Base-by-base conservation (phyloP, 805 yeast species). In the Yarrowia keelungensis region DNA sequence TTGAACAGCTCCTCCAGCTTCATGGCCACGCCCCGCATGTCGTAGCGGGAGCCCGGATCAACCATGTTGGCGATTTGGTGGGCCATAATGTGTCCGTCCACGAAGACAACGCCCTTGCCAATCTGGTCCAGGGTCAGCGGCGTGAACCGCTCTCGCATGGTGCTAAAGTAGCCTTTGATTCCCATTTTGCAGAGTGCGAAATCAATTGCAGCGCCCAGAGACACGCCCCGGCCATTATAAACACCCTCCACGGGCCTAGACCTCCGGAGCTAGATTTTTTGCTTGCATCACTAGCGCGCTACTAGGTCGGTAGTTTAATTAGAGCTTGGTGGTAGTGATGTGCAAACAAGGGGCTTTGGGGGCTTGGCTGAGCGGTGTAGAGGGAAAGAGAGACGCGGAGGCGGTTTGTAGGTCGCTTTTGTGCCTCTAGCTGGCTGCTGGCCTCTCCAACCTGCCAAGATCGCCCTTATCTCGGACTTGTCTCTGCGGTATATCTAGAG, bases 11-110 rank as follows among this genome's bases (percentile, higher is more conserved):
- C 62, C 62, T 56, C 62, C 47, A 56, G 47, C 47, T 56, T 56
- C 47, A 56, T 26, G 38, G 62, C 62, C 35, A 56, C 62, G 5
- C 38, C 62, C 1, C 62, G 16, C 62, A 56, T 56, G 38, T 56
- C 62, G 62, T 56, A 56, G 16, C 62, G 36, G 38, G 46, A 39
- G 22, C 47, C 35, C n/a, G 62, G 62, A 56, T 56, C 62, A 14
- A 56, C 62, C 62, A 56, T 56, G 39, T 56, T 56, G 46, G 62
- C 62, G 19, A 56, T 56, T 10, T 56, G 62, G 62, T 56, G 62
- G 10, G 62, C 62, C 62, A 56, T 56, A n/a, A 56, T 56, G 47
- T 56, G 62, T 4, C 62, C 62, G 22, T 56, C 62, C 7, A 56
- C n/a, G 36, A 56, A 56, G 47, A 56, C 62, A 7, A 56, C 62